phyloP scores from a whole-genome alignment of 2,329 filamentous ascomycete genomes.

The Madurella mycetomatis region DNA sequence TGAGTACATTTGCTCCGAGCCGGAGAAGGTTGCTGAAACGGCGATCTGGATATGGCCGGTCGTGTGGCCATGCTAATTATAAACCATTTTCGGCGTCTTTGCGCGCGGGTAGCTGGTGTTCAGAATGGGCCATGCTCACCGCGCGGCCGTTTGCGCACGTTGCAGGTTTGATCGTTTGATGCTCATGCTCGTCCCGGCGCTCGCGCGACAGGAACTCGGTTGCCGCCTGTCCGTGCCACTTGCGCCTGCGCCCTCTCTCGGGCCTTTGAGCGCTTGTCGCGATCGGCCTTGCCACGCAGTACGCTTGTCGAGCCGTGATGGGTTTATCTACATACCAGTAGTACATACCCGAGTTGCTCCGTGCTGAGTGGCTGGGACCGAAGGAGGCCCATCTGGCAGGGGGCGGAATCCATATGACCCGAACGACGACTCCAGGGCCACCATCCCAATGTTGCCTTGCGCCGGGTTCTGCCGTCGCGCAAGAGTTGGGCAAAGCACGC shows the following conservation, averaged over 20 bases:
- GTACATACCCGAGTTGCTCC: no score
- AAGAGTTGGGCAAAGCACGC: no score
- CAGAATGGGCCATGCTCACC: background rate
- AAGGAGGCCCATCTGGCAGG: background rate
- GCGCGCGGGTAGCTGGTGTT: background rate
- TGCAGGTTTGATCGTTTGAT: constrained; percentile 12
- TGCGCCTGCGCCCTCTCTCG: background rate
- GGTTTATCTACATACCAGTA: no score
- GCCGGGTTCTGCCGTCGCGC: no score
- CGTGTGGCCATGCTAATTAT: background rate
- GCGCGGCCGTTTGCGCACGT: background rate
- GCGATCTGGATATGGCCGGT: background rate
- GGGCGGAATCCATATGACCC: background rate
- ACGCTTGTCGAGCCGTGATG: background rate
- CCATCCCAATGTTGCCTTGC: no score
- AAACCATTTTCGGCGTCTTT: no score
- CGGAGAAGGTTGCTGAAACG: background rate
- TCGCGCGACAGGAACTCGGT: no score
- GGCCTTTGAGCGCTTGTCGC: no score
- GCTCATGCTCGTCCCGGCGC: background rate
- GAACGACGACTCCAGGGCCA: background rate
- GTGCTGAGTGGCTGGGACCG: no score
- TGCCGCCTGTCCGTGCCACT: background rate
- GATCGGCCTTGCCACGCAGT: background rate
- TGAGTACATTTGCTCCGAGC: background rate